Conservation (phyloP, 768 basidiomycete species). For the Macrolepiota fuliginosa region DNA sequence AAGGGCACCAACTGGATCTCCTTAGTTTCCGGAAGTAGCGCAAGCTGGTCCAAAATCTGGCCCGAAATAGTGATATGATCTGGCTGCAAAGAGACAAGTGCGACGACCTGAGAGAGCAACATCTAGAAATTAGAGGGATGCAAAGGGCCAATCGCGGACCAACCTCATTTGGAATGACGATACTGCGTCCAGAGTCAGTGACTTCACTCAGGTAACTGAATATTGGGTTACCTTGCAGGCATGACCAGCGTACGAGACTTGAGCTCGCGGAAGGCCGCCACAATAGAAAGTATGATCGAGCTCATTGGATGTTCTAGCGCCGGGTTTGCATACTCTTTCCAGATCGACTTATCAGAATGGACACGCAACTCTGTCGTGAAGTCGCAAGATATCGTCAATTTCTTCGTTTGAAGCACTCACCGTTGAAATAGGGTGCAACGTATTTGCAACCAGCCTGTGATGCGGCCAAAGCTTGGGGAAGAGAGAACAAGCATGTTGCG, state of each 20-base stretch:
- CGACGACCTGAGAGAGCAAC: constrained; percentile 31
- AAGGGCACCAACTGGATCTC: constrained; percentile 8
- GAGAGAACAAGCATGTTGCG: constrained; percentile 51
- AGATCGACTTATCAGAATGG: constrained; percentile 39
- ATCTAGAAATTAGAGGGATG: background rate
- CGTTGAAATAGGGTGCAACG: constrained; percentile 58
- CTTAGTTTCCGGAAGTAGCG: constrained; percentile 21
- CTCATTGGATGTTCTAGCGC: constrained; percentile 41
- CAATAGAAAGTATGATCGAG: constrained; percentile 35
- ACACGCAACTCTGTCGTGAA: constrained; percentile 38
- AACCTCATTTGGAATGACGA: constrained; percentile 6
- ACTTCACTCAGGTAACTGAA: background rate
- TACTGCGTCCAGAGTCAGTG: background rate
- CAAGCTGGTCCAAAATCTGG: constrained; percentile 36
- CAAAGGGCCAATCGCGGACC: background rate
- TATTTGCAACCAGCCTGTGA: constrained; percentile 51
- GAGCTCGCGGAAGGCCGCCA: constrained; percentile 32
- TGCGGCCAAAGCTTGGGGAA: constrained; percentile 55
- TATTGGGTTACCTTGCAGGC: constrained; percentile 42
- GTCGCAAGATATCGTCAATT: background rate
- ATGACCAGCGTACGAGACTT: constrained; percentile 41
- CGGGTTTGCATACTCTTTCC: constrained; percentile 36
- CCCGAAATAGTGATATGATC: constrained; percentile 44
- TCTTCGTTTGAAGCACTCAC: constrained; percentile 19
- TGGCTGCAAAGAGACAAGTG: constrained; percentile 36